Conservation (phyloP, 2,329 filamentous ascomycete species). For the Ophiocordyceps camponoti-floridani region DNA sequence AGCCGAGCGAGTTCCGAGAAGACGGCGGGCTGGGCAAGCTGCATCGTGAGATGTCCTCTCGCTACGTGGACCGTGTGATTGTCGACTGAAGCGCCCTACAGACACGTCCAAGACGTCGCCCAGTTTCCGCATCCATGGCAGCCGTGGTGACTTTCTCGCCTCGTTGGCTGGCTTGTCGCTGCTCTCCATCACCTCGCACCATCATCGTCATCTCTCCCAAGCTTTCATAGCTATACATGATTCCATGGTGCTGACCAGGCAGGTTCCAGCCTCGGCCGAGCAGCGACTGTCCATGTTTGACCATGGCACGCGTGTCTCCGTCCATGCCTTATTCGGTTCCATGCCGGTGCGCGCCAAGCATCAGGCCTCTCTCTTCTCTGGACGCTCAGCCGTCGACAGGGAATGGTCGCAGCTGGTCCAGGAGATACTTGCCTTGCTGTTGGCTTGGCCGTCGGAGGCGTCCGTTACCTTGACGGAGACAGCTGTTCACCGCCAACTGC, state of each 20-base stretch:
- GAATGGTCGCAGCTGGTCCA: constrained; percentile 48
- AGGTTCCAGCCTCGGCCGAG: constrained; percentile 40
- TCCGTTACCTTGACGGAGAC: constrained; percentile 41
- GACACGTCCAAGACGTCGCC: constrained; percentile 60
- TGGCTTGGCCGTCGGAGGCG: constrained; percentile 45
- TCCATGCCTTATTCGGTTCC: constrained; percentile 71
- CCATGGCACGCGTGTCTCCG: constrained; percentile 59
- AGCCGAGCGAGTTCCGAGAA: constrained; percentile 50
- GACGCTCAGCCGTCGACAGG: constrained; percentile 33
- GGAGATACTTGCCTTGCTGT: constrained; percentile 42
- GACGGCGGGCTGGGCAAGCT: constrained; percentile 54
- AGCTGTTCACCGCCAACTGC: constrained; percentile 15
- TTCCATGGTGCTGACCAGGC: constrained; percentile 44
- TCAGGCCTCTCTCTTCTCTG: constrained; percentile 35
- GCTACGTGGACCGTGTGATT: too few species aligned
- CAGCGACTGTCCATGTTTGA: constrained; percentile 34
- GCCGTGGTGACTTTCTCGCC: constrained; percentile 57
- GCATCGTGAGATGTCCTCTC: constrained; percentile 36
- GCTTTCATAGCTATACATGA: constrained; percentile 55
- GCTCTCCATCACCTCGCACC: constrained; percentile 57
- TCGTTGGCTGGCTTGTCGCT: constrained; percentile 62
- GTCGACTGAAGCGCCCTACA: constrained; percentile 17
- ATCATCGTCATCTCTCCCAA: constrained; percentile 37
- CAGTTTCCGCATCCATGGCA: constrained; percentile 37
- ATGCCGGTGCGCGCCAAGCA: constrained; percentile 86